A percentile compares a stretch with the other conserved stretches of the same genome.
Evolutionary conservation across 306 rosid species (phyloP).

Genomic region (Boehmeria nivea): DNA sequence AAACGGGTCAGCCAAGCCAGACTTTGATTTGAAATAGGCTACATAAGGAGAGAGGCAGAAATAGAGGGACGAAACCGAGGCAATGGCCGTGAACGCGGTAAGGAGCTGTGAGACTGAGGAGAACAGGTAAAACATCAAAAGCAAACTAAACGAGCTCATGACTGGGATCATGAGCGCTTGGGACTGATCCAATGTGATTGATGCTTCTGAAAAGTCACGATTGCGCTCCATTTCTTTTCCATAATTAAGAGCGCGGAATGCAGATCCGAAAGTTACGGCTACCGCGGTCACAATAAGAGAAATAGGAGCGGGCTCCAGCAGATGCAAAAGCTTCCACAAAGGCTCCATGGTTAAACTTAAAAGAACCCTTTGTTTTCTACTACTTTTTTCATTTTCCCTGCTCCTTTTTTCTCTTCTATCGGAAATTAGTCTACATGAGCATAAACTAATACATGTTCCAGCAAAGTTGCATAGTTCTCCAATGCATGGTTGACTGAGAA

Average conservation of each 20-base stretch:
- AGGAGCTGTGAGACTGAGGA: slow-evolving; percentile 89
- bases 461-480: slow-evolving; percentile 63
- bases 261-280: slow-evolving; percentile 88
- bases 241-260: slow-evolving; percentile 86
- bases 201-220: slow-evolving; percentile 71
- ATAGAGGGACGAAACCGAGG: slow-evolving; percentile 77
- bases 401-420: neutral
- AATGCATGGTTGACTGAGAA: slow-evolving; percentile 41
- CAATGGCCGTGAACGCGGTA: slow-evolving; percentile 83
- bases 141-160: slow-evolving; percentile 93
- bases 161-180: slow-evolving; percentile 97
- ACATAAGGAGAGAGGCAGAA: slow-evolving; percentile 75
- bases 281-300: slow-evolving; percentile 80
- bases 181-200: slow-evolving; percentile 82
- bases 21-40: slow-evolving; percentile 56
- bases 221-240: slow-evolving; percentile 97
- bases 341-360: slow-evolving; percentile 58
- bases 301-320: slow-evolving; percentile 91
- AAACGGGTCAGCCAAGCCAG: slow-evolving; percentile 81
- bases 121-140: slow-evolving; percentile 96
- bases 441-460: slow-evolving; percentile 12
- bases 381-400: neutral
- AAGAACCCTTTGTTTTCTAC: neutral
- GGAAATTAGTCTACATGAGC: slow-evolving; percentile 13
- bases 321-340: slow-evolving; percentile 66